Conservation (phyloP, 83 land plant species). For the Larix sibirica region DNA sequence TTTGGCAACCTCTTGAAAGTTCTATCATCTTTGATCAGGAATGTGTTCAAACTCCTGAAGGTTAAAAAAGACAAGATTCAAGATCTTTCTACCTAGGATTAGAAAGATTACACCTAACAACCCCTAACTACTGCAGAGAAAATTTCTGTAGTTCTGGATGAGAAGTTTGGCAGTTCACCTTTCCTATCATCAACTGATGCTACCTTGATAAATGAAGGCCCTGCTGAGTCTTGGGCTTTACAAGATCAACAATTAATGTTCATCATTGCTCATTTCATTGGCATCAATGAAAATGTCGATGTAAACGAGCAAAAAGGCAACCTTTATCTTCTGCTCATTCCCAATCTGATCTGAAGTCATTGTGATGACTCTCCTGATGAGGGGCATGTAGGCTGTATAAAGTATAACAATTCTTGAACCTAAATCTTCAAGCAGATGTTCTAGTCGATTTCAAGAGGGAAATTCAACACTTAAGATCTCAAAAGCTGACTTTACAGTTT, state of each 20-base stretch:
- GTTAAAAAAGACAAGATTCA: background rate
- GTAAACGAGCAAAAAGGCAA: background rate
- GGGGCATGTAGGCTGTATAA: constrained; percentile 8
- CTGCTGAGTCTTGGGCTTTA: background rate
- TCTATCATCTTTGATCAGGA: constrained; percentile 5
- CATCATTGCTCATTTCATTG: background rate
- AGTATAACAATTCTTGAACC: constrained; percentile 6
- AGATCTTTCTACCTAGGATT: background rate
- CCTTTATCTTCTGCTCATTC: background rate
- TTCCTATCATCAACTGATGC: background rate
- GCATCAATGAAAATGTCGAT: background rate
- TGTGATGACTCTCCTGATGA: constrained; percentile 32
- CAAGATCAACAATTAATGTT: background rate
- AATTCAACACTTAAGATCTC: background rate
- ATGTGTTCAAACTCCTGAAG: constrained; percentile 6
- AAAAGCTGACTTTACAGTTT: background rate
- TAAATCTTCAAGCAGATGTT: background rate
- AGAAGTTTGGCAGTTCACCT: background rate
- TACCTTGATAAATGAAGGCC: constrained; percentile 9
- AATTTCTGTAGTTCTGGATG: background rate
- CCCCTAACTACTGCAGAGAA: background rate
- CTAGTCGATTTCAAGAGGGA: background rate
- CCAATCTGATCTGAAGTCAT: constrained; percentile 23
- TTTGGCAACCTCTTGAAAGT: constrained; percentile 11
- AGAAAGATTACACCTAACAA: background rate